Percentiles rank a stretch among this genome's conserved stretches.
Evolutionary conservation across 192 early-diverging fungal species (phyloP).

Genomic region (Linnemannia elongata): DNA sequence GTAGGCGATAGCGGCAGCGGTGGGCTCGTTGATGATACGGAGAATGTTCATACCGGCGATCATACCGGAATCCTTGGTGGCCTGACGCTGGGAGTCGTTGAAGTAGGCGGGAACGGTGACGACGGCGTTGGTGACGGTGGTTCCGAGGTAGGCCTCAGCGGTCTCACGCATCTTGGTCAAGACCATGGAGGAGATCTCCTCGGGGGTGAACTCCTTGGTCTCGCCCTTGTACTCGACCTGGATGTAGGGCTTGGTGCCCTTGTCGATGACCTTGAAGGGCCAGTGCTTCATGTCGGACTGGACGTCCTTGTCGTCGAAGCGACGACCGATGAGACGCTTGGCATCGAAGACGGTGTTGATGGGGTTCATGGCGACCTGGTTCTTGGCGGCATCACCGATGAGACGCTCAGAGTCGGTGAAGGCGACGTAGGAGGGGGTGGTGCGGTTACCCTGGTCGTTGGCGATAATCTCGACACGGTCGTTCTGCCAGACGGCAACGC

Average conservation of each 20-base stretch:
- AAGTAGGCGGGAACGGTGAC: constrained; percentile 99
- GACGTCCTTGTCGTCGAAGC: constrained; percentile 92
- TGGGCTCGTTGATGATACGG: constrained; percentile 99
- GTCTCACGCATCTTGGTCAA: constrained; percentile 99
- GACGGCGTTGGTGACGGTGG: constrained; percentile 89
- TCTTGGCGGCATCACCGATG: constrained; percentile 99
- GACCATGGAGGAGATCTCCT: constrained; percentile 98
- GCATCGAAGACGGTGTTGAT: constrained; percentile 99
- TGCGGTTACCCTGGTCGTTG: constrained; percentile 99
- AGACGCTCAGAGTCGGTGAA: constrained; percentile 98
- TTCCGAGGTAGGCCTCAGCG: constrained; percentile 92
- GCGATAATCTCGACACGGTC: constrained; percentile 95
- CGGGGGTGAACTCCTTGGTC: constrained; percentile 95
- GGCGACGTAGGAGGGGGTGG: constrained; percentile 96
- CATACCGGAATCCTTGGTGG: constrained; percentile 98
- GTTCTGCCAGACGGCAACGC: constrained; percentile 85
- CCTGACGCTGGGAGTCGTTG: constrained; percentile 99
- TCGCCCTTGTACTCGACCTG: constrained; percentile 97
- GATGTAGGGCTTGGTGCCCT: constrained; percentile 91
- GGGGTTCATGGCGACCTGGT: constrained; percentile 99
- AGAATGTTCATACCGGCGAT: constrained; percentile 97
- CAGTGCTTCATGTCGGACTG: constrained; percentile 99
- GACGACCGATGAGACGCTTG: constrained; percentile 98
- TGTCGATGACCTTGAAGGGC: constrained; percentile 95
- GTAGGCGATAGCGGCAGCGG: constrained; percentile 99